These are phyloP conservation scores for Castanea crenata DNA, from an alignment of 306 rosid species.

Conservation along the genomic window DNA sequence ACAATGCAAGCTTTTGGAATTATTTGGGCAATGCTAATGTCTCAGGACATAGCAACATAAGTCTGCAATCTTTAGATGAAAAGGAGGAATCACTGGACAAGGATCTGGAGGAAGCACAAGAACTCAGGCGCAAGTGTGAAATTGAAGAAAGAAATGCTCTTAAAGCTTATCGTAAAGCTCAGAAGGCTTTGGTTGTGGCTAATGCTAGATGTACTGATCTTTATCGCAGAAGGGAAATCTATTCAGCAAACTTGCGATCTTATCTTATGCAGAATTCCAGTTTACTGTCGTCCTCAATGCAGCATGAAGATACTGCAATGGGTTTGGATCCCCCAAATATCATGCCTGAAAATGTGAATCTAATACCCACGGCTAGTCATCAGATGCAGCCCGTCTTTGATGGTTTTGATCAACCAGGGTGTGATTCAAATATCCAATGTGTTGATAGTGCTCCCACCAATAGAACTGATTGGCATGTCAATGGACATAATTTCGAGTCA, in stretches of 20 bases:
- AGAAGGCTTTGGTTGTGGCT: conserved; percentile 78
- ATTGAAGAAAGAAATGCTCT: conserved; percentile 87
- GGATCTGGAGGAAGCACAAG: conserved; percentile 94
- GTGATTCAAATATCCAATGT: conserved; percentile 50
- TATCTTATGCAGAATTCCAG: conserved; percentile 58
- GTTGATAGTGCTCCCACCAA: conserved; percentile 36
- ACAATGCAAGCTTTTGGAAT: conserved; percentile 37
- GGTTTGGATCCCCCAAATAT: conserved; percentile 47
- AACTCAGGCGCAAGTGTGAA: conserved; percentile 73
- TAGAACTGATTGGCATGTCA: conserved; percentile 31
- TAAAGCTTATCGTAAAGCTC: conserved; percentile 82
- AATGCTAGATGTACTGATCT: conserved; percentile 74
- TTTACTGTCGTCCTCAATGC: conserved; percentile 56
- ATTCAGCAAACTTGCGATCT: conserved; percentile 61
- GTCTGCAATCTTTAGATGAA: conserved; percentile 54
- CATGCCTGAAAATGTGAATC: conserved; percentile 50
- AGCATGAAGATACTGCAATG: conserved; percentile 51
- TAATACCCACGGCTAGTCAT: conserved; percentile 45
- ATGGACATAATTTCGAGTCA: conserved; percentile 54
- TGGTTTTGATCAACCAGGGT: conserved; percentile 44
- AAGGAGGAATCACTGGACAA: conserved; percentile 83
- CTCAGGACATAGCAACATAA: conserved; percentile 32
- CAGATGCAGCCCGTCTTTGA: conserved; percentile 52
- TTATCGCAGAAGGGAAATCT: conserved; percentile 72
- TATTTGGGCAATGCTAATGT: conserved; percentile 46